phyloP scores from a whole-genome alignment of 1,139 yeast genomes.

The Insectozyma bohioensis region DNA sequence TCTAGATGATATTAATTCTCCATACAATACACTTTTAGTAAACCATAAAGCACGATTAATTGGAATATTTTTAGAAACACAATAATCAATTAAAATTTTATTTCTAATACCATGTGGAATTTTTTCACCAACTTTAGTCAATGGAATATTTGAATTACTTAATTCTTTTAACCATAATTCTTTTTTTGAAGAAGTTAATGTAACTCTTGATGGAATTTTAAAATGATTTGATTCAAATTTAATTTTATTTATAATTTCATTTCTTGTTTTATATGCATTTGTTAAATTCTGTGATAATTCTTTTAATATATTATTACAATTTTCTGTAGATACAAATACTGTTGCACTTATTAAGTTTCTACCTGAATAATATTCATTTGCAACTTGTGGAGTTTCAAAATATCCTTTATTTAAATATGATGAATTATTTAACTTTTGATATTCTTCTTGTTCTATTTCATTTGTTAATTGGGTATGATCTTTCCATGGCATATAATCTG shows the following conservation, averaged over 20 bases:
- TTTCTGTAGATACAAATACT: constrained; percentile 37
- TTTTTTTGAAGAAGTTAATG: constrained; percentile 80
- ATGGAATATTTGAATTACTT: constrained; percentile 64
- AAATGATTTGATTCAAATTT: constrained; percentile 52
- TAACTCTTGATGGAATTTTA: constrained; percentile 83
- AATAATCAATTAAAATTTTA: constrained; percentile 67
- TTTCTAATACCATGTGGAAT: constrained; percentile 92
- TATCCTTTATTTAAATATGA: constrained; percentile 43
- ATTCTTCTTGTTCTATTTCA: constrained; percentile 20
- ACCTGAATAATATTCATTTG: constrained; percentile 52
- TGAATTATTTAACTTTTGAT: constrained; percentile 29
- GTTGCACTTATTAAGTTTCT: constrained; percentile 50
- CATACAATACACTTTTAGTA: constrained; percentile 80
- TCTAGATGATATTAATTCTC: constrained; percentile 70
- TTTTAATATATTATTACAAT: constrained; percentile 37
- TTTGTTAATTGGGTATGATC: constrained; percentile 54
- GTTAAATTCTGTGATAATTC: constrained; percentile 54
- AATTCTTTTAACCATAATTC: constrained; percentile 84
- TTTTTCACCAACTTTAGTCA: constrained; percentile 67
- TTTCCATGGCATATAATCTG: constrained; percentile 81
- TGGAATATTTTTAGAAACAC: constrained; percentile 68
- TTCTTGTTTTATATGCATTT: constrained; percentile 58
- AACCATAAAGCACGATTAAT: constrained; percentile 84
- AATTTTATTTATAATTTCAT: constrained; percentile 67
- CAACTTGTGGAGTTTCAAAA: constrained; percentile 58